These are phyloP conservation scores for Podospora appendiculata DNA, from an alignment of 495 filamentous ascomycete species.

Conservation along the genomic window DNA sequence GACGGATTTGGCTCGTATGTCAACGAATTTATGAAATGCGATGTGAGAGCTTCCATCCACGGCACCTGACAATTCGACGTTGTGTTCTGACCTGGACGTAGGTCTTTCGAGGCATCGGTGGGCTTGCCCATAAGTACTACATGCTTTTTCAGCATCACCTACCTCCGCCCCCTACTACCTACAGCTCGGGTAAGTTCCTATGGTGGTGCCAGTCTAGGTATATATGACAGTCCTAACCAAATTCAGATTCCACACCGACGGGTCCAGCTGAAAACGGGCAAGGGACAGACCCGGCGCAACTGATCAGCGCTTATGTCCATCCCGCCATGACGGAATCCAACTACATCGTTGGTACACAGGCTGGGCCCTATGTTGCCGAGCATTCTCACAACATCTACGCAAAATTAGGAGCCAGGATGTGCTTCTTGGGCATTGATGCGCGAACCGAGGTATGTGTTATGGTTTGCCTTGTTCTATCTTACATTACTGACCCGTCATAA, in stretches of 20 bases:
- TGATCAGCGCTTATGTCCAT: constrained; percentile 61
- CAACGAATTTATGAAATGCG: constrained; percentile 86
- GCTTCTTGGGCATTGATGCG: constrained; percentile 82
- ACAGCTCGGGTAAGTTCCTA: constrained; percentile 49
- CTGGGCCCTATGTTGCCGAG: constrained; percentile 76
- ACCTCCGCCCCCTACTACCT: constrained; percentile 72
- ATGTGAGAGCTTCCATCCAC: constrained; percentile 17
- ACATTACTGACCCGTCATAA: background rate
- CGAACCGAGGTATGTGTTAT: constrained; percentile 55
- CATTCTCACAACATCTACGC: constrained; percentile 73
- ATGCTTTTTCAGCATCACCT: constrained; percentile 92
- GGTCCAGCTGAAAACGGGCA: constrained; percentile 28
- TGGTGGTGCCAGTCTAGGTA: background rate
- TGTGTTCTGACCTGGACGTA: background rate
- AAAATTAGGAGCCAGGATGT: constrained; percentile 75
- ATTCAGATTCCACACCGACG: constrained; percentile 15
- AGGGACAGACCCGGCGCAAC: constrained; percentile 56
- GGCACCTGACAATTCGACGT: too few species aligned
- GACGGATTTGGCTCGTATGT: constrained; percentile 92
- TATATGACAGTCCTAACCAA: background rate
- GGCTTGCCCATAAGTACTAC: constrained; percentile 82
- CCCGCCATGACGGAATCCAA: constrained; percentile 53
- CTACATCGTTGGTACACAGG: constrained; percentile 70
- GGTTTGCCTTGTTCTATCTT: background rate
- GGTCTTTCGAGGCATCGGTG: constrained; percentile 87